Percentiles rank a stretch among this genome's conserved stretches.
phyloP scores from a whole-genome alignment of 2,329 filamentous ascomycete species.

The Metarhizium robertsii region DNA sequence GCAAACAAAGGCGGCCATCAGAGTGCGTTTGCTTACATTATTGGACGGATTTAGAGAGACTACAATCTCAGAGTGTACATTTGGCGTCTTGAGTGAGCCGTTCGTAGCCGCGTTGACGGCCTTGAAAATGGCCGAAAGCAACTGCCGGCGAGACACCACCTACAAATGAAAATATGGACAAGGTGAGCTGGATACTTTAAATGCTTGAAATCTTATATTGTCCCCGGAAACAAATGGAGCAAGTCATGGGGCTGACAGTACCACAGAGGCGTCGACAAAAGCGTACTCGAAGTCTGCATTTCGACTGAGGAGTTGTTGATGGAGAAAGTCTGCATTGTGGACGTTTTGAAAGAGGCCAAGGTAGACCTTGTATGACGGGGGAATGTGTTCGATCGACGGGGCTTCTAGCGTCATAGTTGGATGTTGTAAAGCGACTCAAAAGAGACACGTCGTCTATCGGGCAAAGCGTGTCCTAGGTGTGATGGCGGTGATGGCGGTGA shows the following conservation, averaged over 20 bases:
- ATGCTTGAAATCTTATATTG: not conserved
- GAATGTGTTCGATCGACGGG: slow-evolving; percentile 67
- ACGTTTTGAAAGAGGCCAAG: slow-evolving; percentile 68
- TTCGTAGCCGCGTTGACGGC: slow-evolving; percentile 60
- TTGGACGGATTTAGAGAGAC: slow-evolving; percentile 71
- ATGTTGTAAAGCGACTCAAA: not conserved
- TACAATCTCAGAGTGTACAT: slow-evolving; percentile 84
- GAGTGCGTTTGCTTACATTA: slow-evolving; percentile 46
- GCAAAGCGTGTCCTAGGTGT: not conserved
- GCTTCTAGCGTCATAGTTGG: slow-evolving; percentile 42
- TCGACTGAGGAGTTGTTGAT: slow-evolving; percentile 73
- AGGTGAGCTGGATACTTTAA: not conserved
- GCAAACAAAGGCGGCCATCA: too few relatives aligned
- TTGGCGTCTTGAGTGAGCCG: slow-evolving; percentile 62
- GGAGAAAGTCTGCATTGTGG: slow-evolving; percentile 66
- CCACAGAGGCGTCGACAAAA: slow-evolving; percentile 76
- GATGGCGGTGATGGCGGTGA: not conserved
- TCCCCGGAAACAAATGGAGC: not conserved
- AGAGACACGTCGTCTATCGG: not conserved
- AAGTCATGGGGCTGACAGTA: slow-evolving; percentile 29
- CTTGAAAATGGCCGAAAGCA: slow-evolving; percentile 67
- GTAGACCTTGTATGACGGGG: slow-evolving; percentile 57
- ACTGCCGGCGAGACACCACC: slow-evolving; percentile 63
- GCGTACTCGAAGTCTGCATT: slow-evolving; percentile 88
- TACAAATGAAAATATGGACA: slow-evolving; percentile 19